Base-by-base conservation (phyloP, 2,329 filamentous ascomycete genomes). In the Trichoderma atroviride region DNA sequence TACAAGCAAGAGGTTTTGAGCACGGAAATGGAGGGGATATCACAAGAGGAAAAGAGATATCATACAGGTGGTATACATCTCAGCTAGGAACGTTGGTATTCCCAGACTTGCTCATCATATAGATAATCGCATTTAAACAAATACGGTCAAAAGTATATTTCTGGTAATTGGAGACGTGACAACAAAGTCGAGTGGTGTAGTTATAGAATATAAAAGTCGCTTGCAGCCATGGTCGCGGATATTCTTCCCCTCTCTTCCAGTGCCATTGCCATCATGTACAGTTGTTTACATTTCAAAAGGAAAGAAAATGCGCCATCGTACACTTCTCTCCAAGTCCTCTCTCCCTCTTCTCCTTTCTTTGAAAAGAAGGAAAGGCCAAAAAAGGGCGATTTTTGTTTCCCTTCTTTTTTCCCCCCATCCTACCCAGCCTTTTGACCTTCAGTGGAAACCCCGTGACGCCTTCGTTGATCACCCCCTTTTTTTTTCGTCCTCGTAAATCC, bases 121-220 rank as follows among this genome's bases (percentile, higher is more conserved):
- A n/a, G 13, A 22, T 14, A 24, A 2, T 11, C 37, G 29, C 11
- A 5, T 58, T 55, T 4, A 60, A 16, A 53, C 43, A 11, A 35
- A 52, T 37, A 56, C 40, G 37, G 40, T 52, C 59, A 63, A 35
- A 58, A 64, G 29, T 69, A 58, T 59, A 64, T 69, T 64, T 64
- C 64, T 43, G 40, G 64, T 64, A 31, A 59, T 64, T 58, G 68
- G 43, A 60, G 57, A 47, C 40, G 33, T 70, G 63, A 35, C 56
- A 56, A 62, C 58, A 65, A 50, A 70, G 71, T 59, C 69, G 72
- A 72, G 70, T 55, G 63, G 56, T 68, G 65, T 60, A 43, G 33
- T 68, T 61, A 29, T 55, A 69, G 66, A 70, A 63, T 63, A 68
- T 55, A 64, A 58, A 47, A 67, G 43, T 69, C 57, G 65, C 47